Evolutionary conservation across 257 asterid species (phyloP).

Genomic region (Solanum chaucha): DNA sequence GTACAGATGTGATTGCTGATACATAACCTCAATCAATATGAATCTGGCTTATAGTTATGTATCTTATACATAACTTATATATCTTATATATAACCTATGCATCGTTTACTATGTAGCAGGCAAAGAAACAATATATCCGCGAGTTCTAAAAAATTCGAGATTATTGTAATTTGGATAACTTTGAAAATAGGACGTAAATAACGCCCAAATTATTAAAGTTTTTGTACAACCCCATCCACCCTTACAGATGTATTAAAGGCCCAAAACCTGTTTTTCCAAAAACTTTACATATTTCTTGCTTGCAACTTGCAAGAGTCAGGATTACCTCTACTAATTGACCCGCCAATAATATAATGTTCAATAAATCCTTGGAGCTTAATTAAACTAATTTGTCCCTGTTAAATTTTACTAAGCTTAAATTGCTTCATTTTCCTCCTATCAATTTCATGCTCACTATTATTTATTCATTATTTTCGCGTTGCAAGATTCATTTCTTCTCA

Average conservation of each 20-base stretch:
- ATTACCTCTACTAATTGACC: neutral
- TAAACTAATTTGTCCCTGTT: neutral
- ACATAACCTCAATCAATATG: too few relatives aligned
- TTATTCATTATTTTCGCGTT: neutral
- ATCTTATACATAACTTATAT: too few relatives aligned
- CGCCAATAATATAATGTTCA: neutral
- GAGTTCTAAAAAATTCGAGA: too few relatives aligned
- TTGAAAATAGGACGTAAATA: neutral
- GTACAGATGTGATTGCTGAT: too few relatives aligned
- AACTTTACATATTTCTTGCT: neutral
- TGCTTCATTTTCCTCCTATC: neutral
- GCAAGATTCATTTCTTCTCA: neutral
- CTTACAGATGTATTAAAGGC: neutral
- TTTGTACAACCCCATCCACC: neutral
- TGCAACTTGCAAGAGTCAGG: neutral
- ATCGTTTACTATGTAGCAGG: too few relatives aligned
- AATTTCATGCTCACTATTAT: neutral
- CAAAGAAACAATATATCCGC: too few relatives aligned
- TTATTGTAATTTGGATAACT: too few relatives aligned
- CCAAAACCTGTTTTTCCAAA: neutral
- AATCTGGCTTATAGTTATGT: too few relatives aligned
- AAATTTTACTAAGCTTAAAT: neutral
- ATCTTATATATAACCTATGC: too few relatives aligned
- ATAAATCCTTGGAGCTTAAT: neutral
- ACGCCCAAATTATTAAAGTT: too few relatives aligned